phyloP scores from a whole-genome alignment of 2,329 filamentous ascomycete genomes.

The Alternaria panax region DNA sequence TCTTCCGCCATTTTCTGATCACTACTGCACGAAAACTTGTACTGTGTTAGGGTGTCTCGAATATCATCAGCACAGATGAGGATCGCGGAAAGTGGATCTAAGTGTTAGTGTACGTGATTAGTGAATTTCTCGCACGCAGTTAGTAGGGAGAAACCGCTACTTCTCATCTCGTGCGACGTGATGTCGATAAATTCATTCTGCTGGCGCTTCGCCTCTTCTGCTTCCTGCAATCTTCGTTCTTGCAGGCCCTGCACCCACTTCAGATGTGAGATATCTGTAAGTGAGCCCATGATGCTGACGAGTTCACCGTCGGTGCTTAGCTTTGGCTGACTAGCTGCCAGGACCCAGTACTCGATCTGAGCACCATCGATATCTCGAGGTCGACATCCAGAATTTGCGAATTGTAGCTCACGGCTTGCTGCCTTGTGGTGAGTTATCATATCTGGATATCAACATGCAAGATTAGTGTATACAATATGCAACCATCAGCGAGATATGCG shows the following conservation, averaged over 20 bases:
- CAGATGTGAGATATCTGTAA: slow-evolving; percentile 45
- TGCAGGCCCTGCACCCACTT: slow-evolving; percentile 48
- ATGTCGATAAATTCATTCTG: slow-evolving; percentile 50
- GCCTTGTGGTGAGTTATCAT: slow-evolving; percentile 47
- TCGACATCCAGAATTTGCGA: slow-evolving; percentile 46
- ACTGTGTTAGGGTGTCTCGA: slow-evolving; percentile 31
- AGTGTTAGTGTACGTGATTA: slow-evolving; percentile 1
- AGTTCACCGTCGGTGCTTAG: slow-evolving; percentile 35
- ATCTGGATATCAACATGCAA: slow-evolving; percentile 2
- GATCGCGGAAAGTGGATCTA: slow-evolving; percentile 41
- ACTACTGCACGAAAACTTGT: slow-evolving; percentile 20
- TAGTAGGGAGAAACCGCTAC: not conserved
- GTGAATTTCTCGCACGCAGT: not conserved
- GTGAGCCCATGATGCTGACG: slow-evolving; percentile 40
- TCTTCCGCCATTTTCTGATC: slow-evolving; percentile 27
- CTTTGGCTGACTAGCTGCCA: slow-evolving; percentile 44
- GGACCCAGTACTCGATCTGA: slow-evolving; percentile 55
- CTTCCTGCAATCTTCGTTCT: slow-evolving; percentile 36
- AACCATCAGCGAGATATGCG: not conserved
- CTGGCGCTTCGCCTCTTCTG: slow-evolving; percentile 43
- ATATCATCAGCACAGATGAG: slow-evolving; percentile 46
- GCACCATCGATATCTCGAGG: slow-evolving; percentile 49
- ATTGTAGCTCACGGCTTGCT: slow-evolving; percentile 54
- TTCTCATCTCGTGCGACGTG: slow-evolving; percentile 49
- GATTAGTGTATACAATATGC: not conserved